A percentile compares a stretch with the other conserved stretches of the same genome.
Conservation (phyloP, 495 filamentous ascomycete species). For the Zalerion maritima region DNA sequence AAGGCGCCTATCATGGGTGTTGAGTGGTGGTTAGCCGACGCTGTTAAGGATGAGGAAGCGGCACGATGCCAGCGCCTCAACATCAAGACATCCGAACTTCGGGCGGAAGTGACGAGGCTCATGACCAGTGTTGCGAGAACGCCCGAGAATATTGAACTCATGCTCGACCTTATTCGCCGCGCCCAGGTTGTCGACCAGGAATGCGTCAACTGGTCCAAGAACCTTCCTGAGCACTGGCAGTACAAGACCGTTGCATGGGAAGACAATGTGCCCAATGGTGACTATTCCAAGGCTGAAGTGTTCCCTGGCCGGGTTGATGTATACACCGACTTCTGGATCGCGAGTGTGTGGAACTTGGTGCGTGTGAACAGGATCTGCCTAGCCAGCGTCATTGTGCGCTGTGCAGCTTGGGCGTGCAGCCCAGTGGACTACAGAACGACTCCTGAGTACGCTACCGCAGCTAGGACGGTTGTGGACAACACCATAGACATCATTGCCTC, state of each 20-base stretch:
- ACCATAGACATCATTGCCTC: conserved; percentile 36
- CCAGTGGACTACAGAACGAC: conserved; percentile 39
- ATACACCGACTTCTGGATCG: conserved; percentile 36
- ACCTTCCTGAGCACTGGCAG: conserved; percentile 23
- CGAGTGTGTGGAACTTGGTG: conserved; percentile 31
- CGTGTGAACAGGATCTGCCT: conserved; percentile 31
- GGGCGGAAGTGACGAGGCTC: conserved; percentile 26
- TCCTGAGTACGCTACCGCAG: conserved; percentile 32
- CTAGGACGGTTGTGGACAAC: conserved; percentile 22
- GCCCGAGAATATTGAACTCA: conserved; percentile 21
- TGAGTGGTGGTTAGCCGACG: conserved; percentile 37
- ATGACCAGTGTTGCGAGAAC: conserved; percentile 21
- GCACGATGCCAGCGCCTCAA: conserved; percentile 25
- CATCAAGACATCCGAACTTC: conserved; percentile 30
- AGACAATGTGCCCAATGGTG: conserved; percentile 19
- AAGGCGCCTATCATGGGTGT: conserved; percentile 29
- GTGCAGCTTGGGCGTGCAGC: conserved; percentile 34
- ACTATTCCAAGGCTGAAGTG: conserved; percentile 27
- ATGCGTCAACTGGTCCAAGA: conserved; percentile 25
- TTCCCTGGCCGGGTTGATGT: conserved; percentile 37
- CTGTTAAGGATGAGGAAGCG: conserved; percentile 23
- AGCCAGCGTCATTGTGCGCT: conserved; percentile 28
- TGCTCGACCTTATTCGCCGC: conserved; percentile 25
- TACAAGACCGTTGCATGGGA: conserved; percentile 31
- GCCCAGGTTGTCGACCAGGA: conserved; percentile 29